Evolutionary conservation across 2,329 filamentous ascomycete genomes (phyloP).

Genomic region (Beauveria pseudobassiana): DNA sequence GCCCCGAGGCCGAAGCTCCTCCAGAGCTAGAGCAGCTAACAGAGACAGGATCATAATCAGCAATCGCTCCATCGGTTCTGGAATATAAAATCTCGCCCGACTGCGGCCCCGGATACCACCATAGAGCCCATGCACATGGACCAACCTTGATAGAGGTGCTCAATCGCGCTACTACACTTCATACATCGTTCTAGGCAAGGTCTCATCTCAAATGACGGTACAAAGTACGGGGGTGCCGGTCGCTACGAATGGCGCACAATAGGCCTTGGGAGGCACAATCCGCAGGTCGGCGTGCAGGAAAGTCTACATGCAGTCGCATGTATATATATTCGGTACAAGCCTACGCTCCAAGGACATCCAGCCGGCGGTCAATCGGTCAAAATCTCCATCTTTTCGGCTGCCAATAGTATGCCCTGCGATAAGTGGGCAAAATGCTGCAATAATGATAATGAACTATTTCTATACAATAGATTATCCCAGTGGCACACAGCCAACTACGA

Average conservation of each 20-base stretch:
- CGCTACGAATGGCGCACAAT: not conserved
- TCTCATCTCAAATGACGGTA: not conserved
- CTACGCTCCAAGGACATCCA: not conserved
- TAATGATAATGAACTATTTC: not conserved
- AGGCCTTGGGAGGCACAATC: not conserved
- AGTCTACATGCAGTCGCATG: not conserved
- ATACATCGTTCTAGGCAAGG: not conserved
- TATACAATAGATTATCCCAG: not conserved
- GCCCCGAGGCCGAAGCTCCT: not conserved
- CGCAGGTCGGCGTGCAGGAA: not conserved
- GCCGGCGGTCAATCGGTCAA: not conserved
- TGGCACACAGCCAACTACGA: too few species aligned
- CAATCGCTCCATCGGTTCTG: constrained; percentile 54
- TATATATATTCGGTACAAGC: not conserved
- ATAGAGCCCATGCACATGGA: constrained; percentile 14
- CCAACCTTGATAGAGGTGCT: not conserved
- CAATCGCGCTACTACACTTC: not conserved
- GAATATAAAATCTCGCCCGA: constrained; percentile 39
- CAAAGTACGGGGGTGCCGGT: too few species aligned
- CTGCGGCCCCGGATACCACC: constrained; percentile 19
- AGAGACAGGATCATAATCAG: constrained; percentile 26
- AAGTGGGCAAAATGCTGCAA: not conserved
- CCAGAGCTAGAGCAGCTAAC: not conserved
- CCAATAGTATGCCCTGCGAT: not conserved
- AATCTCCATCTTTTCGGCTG: not conserved